These are phyloP conservation scores for Erodium moschatum DNA, from an alignment of 441 rosid species.

Conservation along the genomic window DNA sequence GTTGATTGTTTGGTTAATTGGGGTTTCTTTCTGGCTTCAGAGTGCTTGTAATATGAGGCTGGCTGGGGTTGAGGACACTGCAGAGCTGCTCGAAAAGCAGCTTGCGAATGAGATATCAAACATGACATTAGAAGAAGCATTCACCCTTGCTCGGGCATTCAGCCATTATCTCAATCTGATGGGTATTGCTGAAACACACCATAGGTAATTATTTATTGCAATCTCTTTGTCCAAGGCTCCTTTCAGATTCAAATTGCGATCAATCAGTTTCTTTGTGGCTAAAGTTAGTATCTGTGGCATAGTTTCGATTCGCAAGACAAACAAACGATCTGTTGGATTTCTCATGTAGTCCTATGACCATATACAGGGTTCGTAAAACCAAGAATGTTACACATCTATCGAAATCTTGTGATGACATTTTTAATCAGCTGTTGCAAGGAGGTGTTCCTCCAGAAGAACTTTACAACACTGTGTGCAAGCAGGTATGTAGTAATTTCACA, in stretches of 20 bases:
- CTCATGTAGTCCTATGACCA: not conserved
- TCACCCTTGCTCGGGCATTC: conserved; percentile 79
- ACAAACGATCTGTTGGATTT: not conserved
- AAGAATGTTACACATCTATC: conserved; percentile 44
- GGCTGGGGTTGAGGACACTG: conserved; percentile 75
- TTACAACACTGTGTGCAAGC: conserved; percentile 73
- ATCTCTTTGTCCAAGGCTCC: too few species aligned
- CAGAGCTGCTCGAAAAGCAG: conserved; percentile 75
- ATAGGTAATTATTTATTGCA: conserved; percentile 36
- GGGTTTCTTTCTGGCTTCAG: conserved; percentile 27
- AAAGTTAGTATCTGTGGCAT: not conserved
- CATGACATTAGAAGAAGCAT: conserved; percentile 79
- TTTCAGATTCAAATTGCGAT: too few species aligned
- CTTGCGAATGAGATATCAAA: conserved; percentile 65
- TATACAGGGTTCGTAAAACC: conserved; percentile 69
- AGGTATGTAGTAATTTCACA: conserved; percentile 32
- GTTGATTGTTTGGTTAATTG: not conserved
- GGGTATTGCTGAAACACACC: conserved; percentile 95
- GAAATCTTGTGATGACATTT: conserved; percentile 80
- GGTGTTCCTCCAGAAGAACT: conserved; percentile 72
- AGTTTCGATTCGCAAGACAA: too few species aligned
- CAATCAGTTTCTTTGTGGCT: not conserved
- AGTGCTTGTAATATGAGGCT: conserved; percentile 81
- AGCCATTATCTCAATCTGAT: conserved; percentile 84
- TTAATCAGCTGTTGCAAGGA: conserved; percentile 63